These are phyloP conservation scores for Cordyceps militaris DNA, from an alignment of 2,329 filamentous ascomycete species.

Conservation along the genomic window DNA sequence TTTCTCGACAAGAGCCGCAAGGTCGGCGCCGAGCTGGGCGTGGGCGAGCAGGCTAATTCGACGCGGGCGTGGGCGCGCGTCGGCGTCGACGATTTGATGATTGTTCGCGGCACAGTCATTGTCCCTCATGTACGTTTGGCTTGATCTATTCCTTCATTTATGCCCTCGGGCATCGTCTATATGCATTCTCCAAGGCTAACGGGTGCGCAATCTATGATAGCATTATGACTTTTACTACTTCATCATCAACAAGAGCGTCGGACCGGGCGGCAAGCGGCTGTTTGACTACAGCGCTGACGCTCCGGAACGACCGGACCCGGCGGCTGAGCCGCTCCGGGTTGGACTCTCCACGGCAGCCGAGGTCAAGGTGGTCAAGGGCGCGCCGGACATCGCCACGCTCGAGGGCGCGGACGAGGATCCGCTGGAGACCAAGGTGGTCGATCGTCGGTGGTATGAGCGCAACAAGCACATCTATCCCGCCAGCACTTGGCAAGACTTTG, in stretches of 20 bases:
- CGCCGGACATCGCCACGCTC: slow-evolving; percentile 46
- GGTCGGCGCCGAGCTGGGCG: slow-evolving; percentile 74
- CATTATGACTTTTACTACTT: slow-evolving; percentile 98
- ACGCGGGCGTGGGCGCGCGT: slow-evolving; percentile 82
- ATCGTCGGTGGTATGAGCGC: slow-evolving; percentile 91
- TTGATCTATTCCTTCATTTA: background rate
- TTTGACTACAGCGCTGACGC: slow-evolving; percentile 65
- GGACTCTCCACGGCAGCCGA: slow-evolving; percentile 23
- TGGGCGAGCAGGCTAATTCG: slow-evolving; percentile 61
- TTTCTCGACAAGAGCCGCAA: slow-evolving; percentile 90
- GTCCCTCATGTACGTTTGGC: slow-evolving; percentile 74
- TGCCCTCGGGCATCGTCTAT: slow-evolving; percentile 3
- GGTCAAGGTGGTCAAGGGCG: slow-evolving; percentile 29
- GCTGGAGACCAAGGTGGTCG: slow-evolving; percentile 82
- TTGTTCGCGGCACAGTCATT: slow-evolving; percentile 84
- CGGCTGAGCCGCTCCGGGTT: slow-evolving; percentile 16
- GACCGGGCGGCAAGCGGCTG: slow-evolving; percentile 62
- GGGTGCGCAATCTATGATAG: slow-evolving; percentile 40
- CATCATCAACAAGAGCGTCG: slow-evolving; percentile 76
- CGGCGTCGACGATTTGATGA: slow-evolving; percentile 89
- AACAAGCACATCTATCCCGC: slow-evolving; percentile 99
- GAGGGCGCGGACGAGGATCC: slow-evolving; percentile 73
- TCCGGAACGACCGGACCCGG: background rate
- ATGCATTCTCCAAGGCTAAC: slow-evolving; percentile 11
- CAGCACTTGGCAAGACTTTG: slow-evolving; percentile 92